Conservation (phyloP, 495 filamentous ascomycete genomes). For the Baudoinia panamericana region DNA sequence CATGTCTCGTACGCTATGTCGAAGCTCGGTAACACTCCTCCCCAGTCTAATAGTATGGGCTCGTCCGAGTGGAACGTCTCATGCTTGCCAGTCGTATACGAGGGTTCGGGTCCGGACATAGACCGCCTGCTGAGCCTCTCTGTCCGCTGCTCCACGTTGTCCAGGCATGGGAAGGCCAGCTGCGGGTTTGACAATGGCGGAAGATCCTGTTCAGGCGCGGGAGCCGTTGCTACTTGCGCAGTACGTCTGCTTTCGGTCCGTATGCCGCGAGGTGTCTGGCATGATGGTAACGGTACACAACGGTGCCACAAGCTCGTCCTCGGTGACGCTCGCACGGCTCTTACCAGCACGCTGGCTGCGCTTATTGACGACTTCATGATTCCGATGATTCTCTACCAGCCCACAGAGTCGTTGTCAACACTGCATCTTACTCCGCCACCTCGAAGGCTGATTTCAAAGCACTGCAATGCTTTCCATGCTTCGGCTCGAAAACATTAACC, state of each 20-base stretch:
- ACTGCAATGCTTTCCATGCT: too few species aligned
- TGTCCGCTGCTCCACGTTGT: conserved; percentile 73
- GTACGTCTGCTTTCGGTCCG: conserved; percentile 1
- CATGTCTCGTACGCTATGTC: conserved; percentile 89
- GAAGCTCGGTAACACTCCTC: conserved; percentile 73
- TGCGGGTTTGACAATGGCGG: conserved; percentile 65
- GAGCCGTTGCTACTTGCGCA: conserved; percentile 14
- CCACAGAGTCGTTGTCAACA: too few species aligned
- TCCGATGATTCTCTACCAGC: too few species aligned
- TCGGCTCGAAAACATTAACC: too few species aligned
- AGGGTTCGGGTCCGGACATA: conserved; percentile 75
- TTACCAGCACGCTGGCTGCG: too few species aligned
- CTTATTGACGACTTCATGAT: too few species aligned
- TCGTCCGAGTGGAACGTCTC: conserved; percentile 57
- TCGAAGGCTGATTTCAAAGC: too few species aligned
- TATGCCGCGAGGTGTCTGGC: too few species aligned
- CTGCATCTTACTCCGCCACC: too few species aligned
- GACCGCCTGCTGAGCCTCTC: conserved; percentile 64
- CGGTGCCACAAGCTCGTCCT: too few species aligned
- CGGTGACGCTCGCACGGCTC: too few species aligned
- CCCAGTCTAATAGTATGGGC: conserved; percentile 82
- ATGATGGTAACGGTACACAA: too few species aligned
- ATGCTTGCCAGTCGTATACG: conserved; percentile 79
- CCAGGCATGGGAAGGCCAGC: conserved; percentile 89
- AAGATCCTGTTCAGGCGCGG: background rate